A percentile compares a stretch with the other conserved stretches of the same genome.
phyloP scores from a whole-genome alignment of 345 rosid genomes.

The Arabis hirsuta region DNA sequence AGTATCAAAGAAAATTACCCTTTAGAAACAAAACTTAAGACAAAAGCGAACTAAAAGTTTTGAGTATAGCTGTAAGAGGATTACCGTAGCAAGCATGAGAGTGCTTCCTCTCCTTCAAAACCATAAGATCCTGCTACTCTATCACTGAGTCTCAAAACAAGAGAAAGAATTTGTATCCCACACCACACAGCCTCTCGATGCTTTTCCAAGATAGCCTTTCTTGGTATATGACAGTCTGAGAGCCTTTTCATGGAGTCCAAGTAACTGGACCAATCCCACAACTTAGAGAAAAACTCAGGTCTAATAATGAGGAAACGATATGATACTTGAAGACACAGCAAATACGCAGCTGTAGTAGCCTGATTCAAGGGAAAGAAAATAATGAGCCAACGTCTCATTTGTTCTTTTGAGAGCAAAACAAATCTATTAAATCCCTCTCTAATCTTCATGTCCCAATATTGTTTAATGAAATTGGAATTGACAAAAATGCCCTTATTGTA shows the following conservation, averaged over 20 bases:
- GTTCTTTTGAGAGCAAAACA: no score
- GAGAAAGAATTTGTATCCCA: constrained; percentile 58
- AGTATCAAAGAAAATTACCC: constrained; percentile 33
- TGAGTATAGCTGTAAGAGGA: constrained; percentile 34
- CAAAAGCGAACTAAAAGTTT: no score
- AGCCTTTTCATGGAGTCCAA: constrained; percentile 58
- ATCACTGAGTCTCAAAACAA: constrained; percentile 60
- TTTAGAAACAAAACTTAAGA: constrained; percentile 29
- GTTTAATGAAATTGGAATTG: no score
- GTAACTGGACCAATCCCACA: constrained; percentile 95
- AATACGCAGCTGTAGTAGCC: constrained; percentile 50
- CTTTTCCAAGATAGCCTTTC: constrained; percentile 38
- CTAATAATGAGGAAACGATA: constrained; percentile 65
- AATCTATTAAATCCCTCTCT: no score
- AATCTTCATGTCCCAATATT: no score
- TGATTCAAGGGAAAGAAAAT: constrained; percentile 35
- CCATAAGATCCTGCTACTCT: constrained; percentile 51
- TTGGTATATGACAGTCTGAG: constrained; percentile 27
- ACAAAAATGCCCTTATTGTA: no score
- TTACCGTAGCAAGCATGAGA: constrained; percentile 77
- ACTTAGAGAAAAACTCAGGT: constrained; percentile 65
- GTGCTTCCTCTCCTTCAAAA: constrained; percentile 58
- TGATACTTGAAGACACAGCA: constrained; percentile 59
- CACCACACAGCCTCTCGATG: constrained; percentile 59
- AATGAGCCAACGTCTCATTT: no score